Evolutionary conservation across 495 filamentous ascomycete genomes (phyloP).

Genomic region (Cairneyella variabilis): DNA sequence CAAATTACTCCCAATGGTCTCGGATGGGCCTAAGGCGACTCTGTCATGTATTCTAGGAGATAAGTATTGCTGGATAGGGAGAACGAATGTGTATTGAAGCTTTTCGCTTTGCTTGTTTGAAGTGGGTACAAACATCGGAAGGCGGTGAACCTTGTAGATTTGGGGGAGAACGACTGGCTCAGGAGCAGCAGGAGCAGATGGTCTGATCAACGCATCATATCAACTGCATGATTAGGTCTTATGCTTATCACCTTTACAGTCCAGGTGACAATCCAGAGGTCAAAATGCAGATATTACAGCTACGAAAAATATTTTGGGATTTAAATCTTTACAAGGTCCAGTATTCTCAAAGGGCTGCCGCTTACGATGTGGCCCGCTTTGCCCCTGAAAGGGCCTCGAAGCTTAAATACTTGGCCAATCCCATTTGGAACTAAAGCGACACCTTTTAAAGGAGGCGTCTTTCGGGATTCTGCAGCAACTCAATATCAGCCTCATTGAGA

Average conservation of each 20-base stretch:
- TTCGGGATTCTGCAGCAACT: too few relatives aligned
- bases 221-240: neutral
- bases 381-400: neutral
- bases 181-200: neutral
- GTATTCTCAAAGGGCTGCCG: neutral
- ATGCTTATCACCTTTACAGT: too few relatives aligned
- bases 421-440: too few relatives aligned
- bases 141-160: conserved; percentile 11
- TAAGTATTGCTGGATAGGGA: neutral
- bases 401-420: too few relatives aligned
- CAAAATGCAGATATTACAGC: neutral
- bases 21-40: neutral
- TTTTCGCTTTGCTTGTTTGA: conserved; percentile 13
- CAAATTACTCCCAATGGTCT: conserved; percentile 12
- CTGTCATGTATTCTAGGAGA: conserved; percentile 17
- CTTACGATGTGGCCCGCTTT: neutral
- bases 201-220: neutral
- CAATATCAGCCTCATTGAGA: too few relatives aligned
- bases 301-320: neutral
- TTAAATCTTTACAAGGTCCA: neutral
- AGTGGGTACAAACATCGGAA: too few relatives aligned
- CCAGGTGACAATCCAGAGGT: too few relatives aligned
- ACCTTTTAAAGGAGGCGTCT: too few relatives aligned
- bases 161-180: neutral
- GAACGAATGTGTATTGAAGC: conserved; percentile 13